Percentiles rank a stretch among this genome's conserved stretches.
phyloP scores from a whole-genome alignment of 345 rosid species.

The Eucalyptus camaldulensis region DNA sequence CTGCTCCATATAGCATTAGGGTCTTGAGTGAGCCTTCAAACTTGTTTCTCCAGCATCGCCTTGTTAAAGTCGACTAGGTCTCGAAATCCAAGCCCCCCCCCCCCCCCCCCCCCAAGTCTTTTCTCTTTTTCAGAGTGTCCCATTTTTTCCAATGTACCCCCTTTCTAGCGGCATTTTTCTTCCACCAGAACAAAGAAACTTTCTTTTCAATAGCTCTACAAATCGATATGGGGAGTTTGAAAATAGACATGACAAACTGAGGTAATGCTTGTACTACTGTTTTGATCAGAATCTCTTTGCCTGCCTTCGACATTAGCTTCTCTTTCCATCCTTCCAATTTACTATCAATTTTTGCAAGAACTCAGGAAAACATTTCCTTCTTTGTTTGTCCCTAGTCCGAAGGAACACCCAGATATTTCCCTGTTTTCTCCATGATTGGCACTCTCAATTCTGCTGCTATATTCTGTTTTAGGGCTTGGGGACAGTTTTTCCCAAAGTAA shows the following conservation, averaged over 20 bases:
- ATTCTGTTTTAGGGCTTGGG: no score
- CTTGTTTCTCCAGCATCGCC: not conserved
- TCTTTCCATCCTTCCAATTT: not conserved
- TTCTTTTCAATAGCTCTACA: no score
- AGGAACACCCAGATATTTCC: not conserved
- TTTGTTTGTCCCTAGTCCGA: not conserved
- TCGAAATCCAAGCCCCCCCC: no score
- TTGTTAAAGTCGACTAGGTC: no score
- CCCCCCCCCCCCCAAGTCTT: no score
- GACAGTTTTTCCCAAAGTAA: no score
- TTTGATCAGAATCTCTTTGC: not conserved
- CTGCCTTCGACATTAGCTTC: no score
- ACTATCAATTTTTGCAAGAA: not conserved
- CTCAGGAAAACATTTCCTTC: not conserved
- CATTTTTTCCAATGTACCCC: no score
- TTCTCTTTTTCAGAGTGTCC: not conserved
- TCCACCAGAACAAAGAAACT: no score
- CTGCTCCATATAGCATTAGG: no score
- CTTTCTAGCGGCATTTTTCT: no score
- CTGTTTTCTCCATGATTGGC: not conserved
- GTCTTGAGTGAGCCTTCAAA: not conserved
- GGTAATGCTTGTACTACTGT: not conserved
- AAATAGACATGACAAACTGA: no score
- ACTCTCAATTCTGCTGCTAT: not conserved
- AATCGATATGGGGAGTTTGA: not conserved